These are phyloP conservation scores for Colletotrichum sp. DNA, from an alignment of 2,329 filamentous ascomycete genomes.

Conservation along the genomic window DNA sequence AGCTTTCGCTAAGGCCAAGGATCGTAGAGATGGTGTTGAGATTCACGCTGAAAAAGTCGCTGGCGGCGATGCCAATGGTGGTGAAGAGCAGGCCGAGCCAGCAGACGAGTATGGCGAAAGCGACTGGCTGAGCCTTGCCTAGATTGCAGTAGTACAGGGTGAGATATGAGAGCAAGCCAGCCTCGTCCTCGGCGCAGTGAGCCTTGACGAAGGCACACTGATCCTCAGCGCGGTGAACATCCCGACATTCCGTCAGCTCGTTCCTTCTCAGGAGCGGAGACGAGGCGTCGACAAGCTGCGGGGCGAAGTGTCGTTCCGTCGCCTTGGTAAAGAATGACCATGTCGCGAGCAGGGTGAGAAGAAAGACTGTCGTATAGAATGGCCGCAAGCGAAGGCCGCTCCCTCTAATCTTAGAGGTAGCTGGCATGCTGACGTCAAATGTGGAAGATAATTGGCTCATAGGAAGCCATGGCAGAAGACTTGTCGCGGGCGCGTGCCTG, in stretches of 20 bases:
- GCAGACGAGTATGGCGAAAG: constrained; percentile 77
- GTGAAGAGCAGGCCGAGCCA: constrained; percentile 94
- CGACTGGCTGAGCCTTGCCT: constrained; percentile 70
- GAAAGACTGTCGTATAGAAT: constrained; percentile 51
- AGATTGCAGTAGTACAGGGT: constrained; percentile 89
- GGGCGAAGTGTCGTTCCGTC: constrained; percentile 12
- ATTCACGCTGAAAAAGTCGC: constrained; percentile 98
- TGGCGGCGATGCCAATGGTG: constrained; percentile 96
- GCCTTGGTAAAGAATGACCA: constrained; percentile 43
- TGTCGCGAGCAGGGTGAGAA: constrained; percentile 51
- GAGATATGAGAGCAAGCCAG: constrained; percentile 88
- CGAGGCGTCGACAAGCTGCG: constrained; percentile 12
- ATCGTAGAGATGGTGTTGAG: constrained; percentile 90
- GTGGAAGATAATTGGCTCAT: constrained; percentile 14
- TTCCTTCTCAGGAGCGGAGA: constrained; percentile 29
- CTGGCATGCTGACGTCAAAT: constrained; percentile 28
- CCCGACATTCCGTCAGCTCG: constrained; percentile 66
- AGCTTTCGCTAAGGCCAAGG: constrained; percentile 91
- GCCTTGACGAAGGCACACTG: constrained; percentile 85
- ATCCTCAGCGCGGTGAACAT: constrained; percentile 78
- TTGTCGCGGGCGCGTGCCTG: constrained; percentile 10
- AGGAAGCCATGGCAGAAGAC: constrained; percentile 16
- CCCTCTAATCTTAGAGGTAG: constrained; percentile 31
- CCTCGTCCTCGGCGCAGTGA: constrained; percentile 88
- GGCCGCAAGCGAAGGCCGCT: constrained; percentile 50